Evolutionary conservation across 495 filamentous ascomycete genomes (phyloP), one percentile per base, ranked within the genome.

Genomic region (Aspergillus baeticus): DNA sequence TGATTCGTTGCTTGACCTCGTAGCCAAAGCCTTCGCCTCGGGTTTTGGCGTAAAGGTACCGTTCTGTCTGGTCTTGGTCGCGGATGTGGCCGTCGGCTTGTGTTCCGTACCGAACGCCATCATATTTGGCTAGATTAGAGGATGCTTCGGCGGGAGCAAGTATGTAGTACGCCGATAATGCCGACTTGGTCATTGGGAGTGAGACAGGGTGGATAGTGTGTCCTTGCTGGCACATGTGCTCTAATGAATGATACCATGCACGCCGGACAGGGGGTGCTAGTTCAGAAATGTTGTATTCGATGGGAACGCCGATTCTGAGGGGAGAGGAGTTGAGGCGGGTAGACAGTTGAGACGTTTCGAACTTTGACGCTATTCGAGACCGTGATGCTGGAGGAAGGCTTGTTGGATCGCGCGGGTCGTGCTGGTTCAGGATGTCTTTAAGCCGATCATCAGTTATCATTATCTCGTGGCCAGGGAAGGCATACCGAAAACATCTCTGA

Each of bases 41-140:
- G 0, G 88, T 93, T 8, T 76, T 74, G 3, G 92, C 82, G 63
- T 91, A 98, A 5, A 98, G 78, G 29, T 87, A 84, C 10, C 73
- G 68, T 70, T 75, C 54, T 49, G 73, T 33, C 55, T 60, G 33
- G 56, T 63, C n/a, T 54, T 61, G 38, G 23, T 63, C 60, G 46
- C 58, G 63, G 33, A 72, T 65, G 15, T 64, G 55, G 10, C 63
- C 69, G 7, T 67, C 64, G 13, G 63, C 60, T 21, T 84, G 81
- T 39, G 70, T 77, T 2, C 94, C 94, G 68, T 96, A 99, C 14
- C 94, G 87, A 10, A 97, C 81, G 7, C 95, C 94, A 63, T 99
- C 94, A 67, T 96, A 99, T 71, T 94, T 96, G 45, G 94, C 88
- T n/a, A 99, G 83, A 57, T 99, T 99, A 15, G 93, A 97, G 11